phyloP scores from a whole-genome alignment of 441 rosid species.

The Biscutella laevigata region DNA sequence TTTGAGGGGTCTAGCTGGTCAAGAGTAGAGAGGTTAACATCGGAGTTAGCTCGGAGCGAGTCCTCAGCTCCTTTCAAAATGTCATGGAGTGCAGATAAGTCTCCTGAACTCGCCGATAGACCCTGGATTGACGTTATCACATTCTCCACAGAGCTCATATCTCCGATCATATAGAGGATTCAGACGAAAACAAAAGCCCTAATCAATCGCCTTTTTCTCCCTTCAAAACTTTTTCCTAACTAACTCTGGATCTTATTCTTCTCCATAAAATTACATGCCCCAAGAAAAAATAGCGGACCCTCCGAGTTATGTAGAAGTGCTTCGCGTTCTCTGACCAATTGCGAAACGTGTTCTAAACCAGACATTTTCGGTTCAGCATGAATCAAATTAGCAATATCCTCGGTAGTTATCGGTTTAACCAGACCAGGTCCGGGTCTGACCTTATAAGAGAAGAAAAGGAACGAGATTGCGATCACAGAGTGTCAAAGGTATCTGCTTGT shows the following conservation, averaged over 20 bases:
- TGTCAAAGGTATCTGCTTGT: slow-evolving; percentile 13
- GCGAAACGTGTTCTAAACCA: neutral
- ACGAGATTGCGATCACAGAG: slow-evolving; percentile 24
- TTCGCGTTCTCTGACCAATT: neutral
- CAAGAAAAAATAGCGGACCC: neutral
- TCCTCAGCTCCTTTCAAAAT: slow-evolving; percentile 56
- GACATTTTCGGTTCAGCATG: neutral
- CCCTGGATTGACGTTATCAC: slow-evolving; percentile 79
- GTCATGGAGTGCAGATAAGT: slow-evolving; percentile 48
- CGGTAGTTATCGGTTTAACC: neutral
- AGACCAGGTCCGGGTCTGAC: neutral
- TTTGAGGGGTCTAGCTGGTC: slow-evolving; percentile 72
- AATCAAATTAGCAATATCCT: neutral
- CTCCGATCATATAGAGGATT: neutral
- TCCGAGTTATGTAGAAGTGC: neutral
- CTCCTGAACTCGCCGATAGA: slow-evolving; percentile 47
- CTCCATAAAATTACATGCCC: neutral
- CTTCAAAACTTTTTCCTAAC: neutral
- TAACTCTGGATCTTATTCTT: slow-evolving; percentile 15
- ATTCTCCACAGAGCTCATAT: slow-evolving; percentile 46
- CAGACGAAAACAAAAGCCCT: slow-evolving; percentile 10
- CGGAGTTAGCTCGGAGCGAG: slow-evolving; percentile 44
- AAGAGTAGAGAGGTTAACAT: slow-evolving; percentile 46
- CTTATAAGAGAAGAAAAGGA: neutral
- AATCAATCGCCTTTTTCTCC: slow-evolving; percentile 29